These are phyloP conservation scores for Paecilomyces variotii DNA, from an alignment of 2,329 filamentous ascomycete species.

Conservation along the genomic window DNA sequence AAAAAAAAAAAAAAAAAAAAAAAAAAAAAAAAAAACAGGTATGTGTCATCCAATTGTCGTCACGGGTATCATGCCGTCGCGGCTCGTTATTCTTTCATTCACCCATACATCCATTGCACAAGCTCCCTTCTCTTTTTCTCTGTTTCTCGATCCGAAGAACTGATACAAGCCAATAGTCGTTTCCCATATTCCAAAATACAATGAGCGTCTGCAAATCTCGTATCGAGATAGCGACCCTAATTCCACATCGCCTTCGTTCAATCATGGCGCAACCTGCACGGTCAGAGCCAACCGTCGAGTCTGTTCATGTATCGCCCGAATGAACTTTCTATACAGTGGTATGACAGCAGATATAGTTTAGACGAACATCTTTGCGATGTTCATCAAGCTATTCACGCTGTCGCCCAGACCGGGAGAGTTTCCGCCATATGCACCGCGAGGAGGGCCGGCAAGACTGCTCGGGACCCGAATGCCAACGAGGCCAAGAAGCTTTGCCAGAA, in stretches of 20 bases:
- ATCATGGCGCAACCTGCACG: not conserved
- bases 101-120: not conserved
- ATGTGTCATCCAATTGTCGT: not conserved
- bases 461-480: conserved; percentile 75
- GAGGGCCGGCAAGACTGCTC: conserved; percentile 28
- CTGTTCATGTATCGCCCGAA: not conserved
- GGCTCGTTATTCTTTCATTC: not conserved
- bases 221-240: not conserved
- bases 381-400: conserved; percentile 24
- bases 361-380: conserved; percentile 30
- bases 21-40: not conserved
- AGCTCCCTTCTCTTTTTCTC: not conserved
- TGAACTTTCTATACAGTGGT: not conserved
- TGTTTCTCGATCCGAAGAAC: not conserved
- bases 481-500: conserved; percentile 66
- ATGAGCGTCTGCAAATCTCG: not conserved
- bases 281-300: not conserved
- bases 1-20: no score
- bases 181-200: not conserved
- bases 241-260: not conserved
- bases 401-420: conserved; percentile 21
- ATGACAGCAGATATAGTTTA: conserved; percentile 6
- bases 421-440: conserved; percentile 11
- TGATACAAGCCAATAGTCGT: not conserved
- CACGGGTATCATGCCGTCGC: not conserved